These are phyloP conservation scores for Orbilia brochopaga DNA, from an alignment of 2,329 filamentous ascomycete species.

Conservation along the genomic window DNA sequence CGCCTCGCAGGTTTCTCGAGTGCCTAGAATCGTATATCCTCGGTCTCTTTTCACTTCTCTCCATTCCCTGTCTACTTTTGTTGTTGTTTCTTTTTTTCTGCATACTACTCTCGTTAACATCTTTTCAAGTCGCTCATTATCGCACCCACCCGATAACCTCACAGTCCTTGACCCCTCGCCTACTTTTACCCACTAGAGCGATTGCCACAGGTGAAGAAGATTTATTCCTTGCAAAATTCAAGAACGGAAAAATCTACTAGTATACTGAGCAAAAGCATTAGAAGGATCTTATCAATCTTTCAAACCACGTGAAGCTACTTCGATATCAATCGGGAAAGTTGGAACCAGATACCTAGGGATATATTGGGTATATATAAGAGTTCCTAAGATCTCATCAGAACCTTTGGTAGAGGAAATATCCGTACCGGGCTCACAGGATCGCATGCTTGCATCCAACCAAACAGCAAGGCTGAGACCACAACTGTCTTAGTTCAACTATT, in stretches of 20 bases:
- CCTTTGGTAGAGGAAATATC: not conserved
- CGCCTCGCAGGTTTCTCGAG: constrained; percentile 15
- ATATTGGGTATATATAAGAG: not conserved
- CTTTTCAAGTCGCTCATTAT: not conserved
- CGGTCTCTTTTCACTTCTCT: not conserved
- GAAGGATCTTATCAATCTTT: constrained; percentile 39
- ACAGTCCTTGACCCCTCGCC: not conserved
- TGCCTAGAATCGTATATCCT: constrained; percentile 20
- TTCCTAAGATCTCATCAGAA: not conserved
- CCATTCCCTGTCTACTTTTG: not conserved
- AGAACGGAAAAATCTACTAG: constrained; percentile 1
- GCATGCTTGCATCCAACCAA: constrained; percentile 4
- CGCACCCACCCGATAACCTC: constrained; percentile 23
- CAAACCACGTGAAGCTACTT: constrained; percentile 14
- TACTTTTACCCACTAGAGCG: not conserved
- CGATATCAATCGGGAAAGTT: not conserved
- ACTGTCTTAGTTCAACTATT: constrained; percentile 7
- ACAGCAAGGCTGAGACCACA: not conserved
- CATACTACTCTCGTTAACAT: not conserved
- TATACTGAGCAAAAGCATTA: constrained; percentile 16
- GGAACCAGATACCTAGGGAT: not conserved
- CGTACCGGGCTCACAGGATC: constrained; percentile 8
- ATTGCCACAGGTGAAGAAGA: constrained; percentile 18
- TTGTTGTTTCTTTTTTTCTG: constrained; percentile 1
- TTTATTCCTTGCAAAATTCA: not conserved